A percentile compares a stretch with the other conserved stretches of the same genome.
phyloP scores from a whole-genome alignment of 176 grass and related monocot species.

The Carex cristatella region DNA sequence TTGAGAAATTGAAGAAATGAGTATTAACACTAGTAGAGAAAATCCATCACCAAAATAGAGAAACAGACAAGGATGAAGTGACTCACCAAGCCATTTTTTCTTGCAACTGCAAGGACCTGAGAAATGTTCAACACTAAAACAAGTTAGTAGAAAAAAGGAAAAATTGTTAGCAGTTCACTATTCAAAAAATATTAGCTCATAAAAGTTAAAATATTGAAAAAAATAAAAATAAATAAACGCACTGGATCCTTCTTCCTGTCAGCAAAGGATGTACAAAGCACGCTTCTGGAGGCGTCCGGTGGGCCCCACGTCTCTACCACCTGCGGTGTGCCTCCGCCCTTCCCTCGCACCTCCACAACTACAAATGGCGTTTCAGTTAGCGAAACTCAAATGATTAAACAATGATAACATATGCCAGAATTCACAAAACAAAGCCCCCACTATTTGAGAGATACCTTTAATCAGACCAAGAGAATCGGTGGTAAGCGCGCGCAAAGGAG shows the following conservation, averaged over 20 bases:
- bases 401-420: neutral
- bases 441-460: conserved; percentile 53
- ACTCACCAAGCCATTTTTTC: conserved; percentile 80
- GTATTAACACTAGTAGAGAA: neutral
- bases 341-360: conserved; percentile 69
- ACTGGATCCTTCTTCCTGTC: conserved; percentile 58
- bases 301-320: conserved; percentile 82
- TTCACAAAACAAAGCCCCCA: no score
- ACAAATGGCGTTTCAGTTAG: neutral
- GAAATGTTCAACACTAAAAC: neutral
- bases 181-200: neutral
- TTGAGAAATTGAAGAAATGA: conserved; percentile 17
- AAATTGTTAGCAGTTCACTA: neutral
- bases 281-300: conserved; percentile 51
- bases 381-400: neutral
- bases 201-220: neutral
- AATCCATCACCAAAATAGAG: neutral
- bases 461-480: conserved; percentile 78
- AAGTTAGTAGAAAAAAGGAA: neutral
- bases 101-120: conserved; percentile 76
- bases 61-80: neutral
- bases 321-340: conserved; percentile 46
- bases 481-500: conserved; percentile 63
- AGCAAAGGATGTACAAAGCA: conserved; percentile 54
- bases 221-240: neutral